Percentiles rank a stretch among this genome's conserved stretches.
phyloP scores from a whole-genome alignment of 495 filamentous ascomycete genomes.

The Talaromyces trachyspermus region DNA sequence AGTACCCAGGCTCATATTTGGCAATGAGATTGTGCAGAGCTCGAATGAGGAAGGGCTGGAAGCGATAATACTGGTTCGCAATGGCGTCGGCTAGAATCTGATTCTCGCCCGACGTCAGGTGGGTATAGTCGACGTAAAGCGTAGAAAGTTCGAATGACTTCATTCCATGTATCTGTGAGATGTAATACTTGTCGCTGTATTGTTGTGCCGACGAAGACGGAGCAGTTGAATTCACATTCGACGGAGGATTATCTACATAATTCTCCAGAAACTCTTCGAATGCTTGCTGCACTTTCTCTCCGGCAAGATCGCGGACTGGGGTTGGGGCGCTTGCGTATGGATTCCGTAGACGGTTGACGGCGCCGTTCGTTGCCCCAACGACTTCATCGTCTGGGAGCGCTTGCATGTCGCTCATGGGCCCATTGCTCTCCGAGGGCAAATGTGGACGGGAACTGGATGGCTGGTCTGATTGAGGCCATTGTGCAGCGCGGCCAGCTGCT shows the following conservation, averaged over 20 bases:
- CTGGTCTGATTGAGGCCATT: conserved; percentile 32
- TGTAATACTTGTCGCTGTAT: conserved; percentile 88
- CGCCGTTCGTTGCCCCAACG: conserved; percentile 45
- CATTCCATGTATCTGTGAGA: conserved; percentile 91
- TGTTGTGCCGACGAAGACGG: conserved; percentile 61
- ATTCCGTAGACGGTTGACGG: conserved; percentile 51
- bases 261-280: conserved; percentile 87
- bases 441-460: conserved; percentile 38
- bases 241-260: conserved; percentile 68
- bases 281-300: conserved; percentile 72
- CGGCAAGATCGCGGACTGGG: conserved; percentile 78
- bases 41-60: conserved; percentile 83
- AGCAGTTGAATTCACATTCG: conserved; percentile 45
- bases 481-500: conserved; percentile 26
- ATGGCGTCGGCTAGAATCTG: conserved; percentile 77
- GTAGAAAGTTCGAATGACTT: conserved; percentile 81
- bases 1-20: conserved; percentile 91
- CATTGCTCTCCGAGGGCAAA: conserved; percentile 45
- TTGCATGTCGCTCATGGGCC: conserved; percentile 46
- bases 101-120: conserved; percentile 63
- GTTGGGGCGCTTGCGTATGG: conserved; percentile 61
- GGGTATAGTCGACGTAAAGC: conserved; percentile 92
- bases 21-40: conserved; percentile 88
- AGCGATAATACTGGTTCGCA: conserved; percentile 86
- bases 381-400: conserved; percentile 56